phyloP scores from a whole-genome alignment of 2,329 filamentous ascomycete genomes.

The Exserohilum rostratum region DNA sequence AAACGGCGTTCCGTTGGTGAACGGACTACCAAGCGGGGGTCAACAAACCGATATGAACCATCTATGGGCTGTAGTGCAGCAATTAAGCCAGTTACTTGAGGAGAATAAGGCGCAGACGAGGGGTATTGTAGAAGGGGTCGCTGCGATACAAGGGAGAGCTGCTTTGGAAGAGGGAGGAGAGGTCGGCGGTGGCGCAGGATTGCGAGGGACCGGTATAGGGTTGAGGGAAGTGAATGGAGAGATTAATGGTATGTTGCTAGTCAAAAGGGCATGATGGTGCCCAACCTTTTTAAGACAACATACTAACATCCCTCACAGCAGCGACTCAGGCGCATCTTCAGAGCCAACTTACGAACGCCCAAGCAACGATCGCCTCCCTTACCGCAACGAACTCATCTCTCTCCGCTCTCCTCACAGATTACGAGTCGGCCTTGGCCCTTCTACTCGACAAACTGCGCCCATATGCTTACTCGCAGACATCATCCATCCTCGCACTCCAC shows the following conservation, averaged over 20 bases:
- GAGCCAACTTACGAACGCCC: slow-evolving; percentile 37
- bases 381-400: slow-evolving; percentile 34
- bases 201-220: slow-evolving; percentile 13
- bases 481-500: slow-evolving; percentile 53
- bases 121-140: slow-evolving; percentile 48
- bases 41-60: slow-evolving; percentile 53
- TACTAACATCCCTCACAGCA: slow-evolving; percentile 26
- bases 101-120: slow-evolving; percentile 49
- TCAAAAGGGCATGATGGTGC: not conserved
- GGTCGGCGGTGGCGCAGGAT: slow-evolving; percentile 7
- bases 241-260: slow-evolving; percentile 34
- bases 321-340: slow-evolving; percentile 40
- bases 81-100: slow-evolving; percentile 48
- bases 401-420: slow-evolving; percentile 44
- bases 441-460: slow-evolving; percentile 44
- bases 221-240: slow-evolving; percentile 46
- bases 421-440: slow-evolving; percentile 51
- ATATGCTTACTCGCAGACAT: slow-evolving; percentile 50
- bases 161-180: slow-evolving; percentile 41
- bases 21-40: slow-evolving; percentile 47
- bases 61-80: slow-evolving; percentile 50
- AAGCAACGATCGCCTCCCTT: slow-evolving; percentile 37
- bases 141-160: slow-evolving; percentile 45
- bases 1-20: slow-evolving; percentile 48
- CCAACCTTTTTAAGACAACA: not conserved